Percentiles rank a stretch among this genome's conserved stretches.
Conservation (phyloP, 352 stramenopile species). For the Globisporangium spiculum region DNA sequence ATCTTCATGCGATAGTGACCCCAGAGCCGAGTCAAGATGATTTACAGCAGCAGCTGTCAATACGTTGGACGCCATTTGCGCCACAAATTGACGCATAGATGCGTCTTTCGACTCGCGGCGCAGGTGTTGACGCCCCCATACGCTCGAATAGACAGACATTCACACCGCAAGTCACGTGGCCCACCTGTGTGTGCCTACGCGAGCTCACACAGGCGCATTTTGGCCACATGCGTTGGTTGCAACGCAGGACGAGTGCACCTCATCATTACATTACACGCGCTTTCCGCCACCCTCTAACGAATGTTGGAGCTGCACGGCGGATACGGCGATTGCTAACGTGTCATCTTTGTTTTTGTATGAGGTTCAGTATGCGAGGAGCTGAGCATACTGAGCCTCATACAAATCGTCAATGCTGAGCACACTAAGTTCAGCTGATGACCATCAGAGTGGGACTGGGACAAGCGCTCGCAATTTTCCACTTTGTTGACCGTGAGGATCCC, state of each 20-base stretch:
- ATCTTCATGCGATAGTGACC: background rate
- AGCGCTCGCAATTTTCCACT: background rate
- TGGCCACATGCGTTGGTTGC: background rate
- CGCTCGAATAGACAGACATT: background rate
- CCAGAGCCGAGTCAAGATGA: background rate
- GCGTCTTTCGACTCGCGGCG: background rate
- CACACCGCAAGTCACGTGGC: background rate
- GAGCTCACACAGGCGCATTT: background rate
- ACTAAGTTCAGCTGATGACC: background rate
- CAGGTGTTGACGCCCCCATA: background rate
- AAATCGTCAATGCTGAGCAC: background rate
- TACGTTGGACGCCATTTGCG: background rate
- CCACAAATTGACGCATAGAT: background rate
- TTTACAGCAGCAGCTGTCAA: background rate
- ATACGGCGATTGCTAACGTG: background rate
- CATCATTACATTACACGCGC: background rate
- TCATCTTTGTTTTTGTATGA: background rate
- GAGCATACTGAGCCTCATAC: background rate
- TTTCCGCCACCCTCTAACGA: constrained; percentile 1
- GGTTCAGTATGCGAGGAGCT: background rate
- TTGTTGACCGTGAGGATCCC: background rate
- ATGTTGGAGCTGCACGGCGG: background rate
- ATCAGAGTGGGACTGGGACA: background rate
- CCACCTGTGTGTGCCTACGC: background rate
- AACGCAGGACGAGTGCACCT: background rate